A percentile compares a stretch with the other conserved stretches of the same genome.
Conservation (phyloP, 768 basidiomycete genomes). For the Suillus subaureus region DNA sequence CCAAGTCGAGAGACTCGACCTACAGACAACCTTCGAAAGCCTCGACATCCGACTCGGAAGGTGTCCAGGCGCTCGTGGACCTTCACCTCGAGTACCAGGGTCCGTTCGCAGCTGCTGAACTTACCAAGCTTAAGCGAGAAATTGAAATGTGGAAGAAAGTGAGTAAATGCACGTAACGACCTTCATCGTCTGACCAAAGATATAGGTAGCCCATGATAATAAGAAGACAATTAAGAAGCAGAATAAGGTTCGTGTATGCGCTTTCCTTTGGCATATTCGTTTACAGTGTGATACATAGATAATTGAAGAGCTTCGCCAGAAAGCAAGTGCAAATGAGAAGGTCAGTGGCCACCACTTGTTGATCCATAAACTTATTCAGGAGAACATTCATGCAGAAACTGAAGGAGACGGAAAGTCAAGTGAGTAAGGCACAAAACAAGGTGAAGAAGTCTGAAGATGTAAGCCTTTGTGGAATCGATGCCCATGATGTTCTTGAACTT, state of each 20-base stretch:
- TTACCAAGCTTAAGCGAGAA: constrained; percentile 58
- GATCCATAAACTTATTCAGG: constrained; percentile 8
- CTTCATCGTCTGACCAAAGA: constrained; percentile 10
- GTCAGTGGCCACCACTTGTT: constrained; percentile 30
- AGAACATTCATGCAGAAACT: constrained; percentile 35
- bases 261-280: background rate
- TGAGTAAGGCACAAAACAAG: constrained; percentile 48
- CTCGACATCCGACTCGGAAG: constrained; percentile 29
- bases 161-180: constrained; percentile 8
- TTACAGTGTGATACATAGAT: constrained; percentile 36
- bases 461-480: constrained; percentile 13
- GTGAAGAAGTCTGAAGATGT: constrained; percentile 62
- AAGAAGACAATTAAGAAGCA: constrained; percentile 58
- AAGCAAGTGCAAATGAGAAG: constrained; percentile 40
- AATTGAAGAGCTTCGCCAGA: constrained; percentile 53
- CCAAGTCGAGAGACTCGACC: constrained; percentile 37
- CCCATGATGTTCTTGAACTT: background rate
- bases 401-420: constrained; percentile 47
- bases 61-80: constrained; percentile 19
- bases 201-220: constrained; percentile 42
- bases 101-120: constrained; percentile 48
- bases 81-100: constrained; percentile 29
- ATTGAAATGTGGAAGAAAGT: constrained; percentile 56
- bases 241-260: constrained; percentile 47
- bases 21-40: constrained; percentile 24